A percentile compares a stretch with the other conserved stretches of the same genome.
Conservation (phyloP, 2,329 filamentous ascomycete species). For the Pseudogymnoascus sp. region DNA sequence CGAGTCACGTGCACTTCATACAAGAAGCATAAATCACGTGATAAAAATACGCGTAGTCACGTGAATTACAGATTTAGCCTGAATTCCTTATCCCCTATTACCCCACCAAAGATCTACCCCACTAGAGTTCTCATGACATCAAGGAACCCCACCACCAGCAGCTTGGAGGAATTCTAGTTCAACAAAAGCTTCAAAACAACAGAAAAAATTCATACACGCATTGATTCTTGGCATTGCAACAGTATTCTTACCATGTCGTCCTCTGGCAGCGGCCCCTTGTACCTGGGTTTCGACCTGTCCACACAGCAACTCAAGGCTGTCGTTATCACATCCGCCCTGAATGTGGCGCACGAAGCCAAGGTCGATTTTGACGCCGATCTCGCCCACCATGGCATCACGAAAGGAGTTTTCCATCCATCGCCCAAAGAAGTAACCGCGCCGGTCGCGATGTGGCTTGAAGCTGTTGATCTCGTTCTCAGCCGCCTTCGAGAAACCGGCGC, state of each 20-base stretch:
- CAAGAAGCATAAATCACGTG: not conserved
- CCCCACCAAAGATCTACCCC: not conserved
- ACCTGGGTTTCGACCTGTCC: conserved; percentile 90
- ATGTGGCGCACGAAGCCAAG: conserved; percentile 75
- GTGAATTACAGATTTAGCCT: not conserved
- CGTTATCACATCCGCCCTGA: conserved; percentile 74
- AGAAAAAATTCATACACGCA: not conserved
- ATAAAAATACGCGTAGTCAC: not conserved
- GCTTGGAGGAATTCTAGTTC: not conserved
- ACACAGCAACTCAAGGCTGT: conserved; percentile 96
- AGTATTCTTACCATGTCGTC: conserved; percentile 28
- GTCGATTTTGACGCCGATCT: conserved; percentile 92
- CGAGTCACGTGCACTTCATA: not conserved
- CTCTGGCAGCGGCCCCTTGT: conserved; percentile 50
- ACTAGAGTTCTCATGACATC: conserved; percentile 2
- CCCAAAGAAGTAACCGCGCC: conserved; percentile 90
- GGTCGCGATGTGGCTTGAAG: conserved; percentile 90
- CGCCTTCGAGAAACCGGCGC: conserved; percentile 63
- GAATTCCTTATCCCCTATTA: not conserved
- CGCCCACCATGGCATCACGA: conserved; percentile 67
- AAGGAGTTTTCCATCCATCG: conserved; percentile 77
- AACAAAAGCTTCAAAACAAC: not conserved
- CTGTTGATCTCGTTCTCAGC: conserved; percentile 74
- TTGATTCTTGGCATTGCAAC: not conserved
- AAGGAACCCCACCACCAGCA: not conserved